phyloP scores from a whole-genome alignment of 495 filamentous ascomycete genomes.

The Aspergillus leporis region DNA sequence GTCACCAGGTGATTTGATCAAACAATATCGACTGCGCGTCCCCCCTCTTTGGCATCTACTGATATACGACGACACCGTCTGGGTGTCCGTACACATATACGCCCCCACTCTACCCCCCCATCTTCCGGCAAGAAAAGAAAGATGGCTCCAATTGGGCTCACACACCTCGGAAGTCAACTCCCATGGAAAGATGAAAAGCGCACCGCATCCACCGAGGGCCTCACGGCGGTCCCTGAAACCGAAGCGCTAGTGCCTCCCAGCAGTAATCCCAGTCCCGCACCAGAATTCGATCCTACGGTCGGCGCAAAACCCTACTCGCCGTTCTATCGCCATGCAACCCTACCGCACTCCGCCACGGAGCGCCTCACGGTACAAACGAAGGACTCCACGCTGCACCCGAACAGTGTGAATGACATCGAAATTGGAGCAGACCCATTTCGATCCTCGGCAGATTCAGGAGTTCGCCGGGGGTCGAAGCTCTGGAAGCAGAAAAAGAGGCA shows the following conservation, averaged over 20 bases:
- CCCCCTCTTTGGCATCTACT: no score
- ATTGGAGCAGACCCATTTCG: constrained; percentile 2
- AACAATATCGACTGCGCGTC: no score
- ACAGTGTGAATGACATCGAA: constrained; percentile 33
- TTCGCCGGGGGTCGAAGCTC: constrained; percentile 38
- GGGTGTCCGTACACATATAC: background rate
- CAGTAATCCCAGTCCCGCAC: background rate
- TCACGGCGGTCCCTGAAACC: background rate
- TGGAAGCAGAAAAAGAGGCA: constrained; percentile 39
- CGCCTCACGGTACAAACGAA: constrained; percentile 41
- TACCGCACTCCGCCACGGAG: constrained; percentile 40
- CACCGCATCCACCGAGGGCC: background rate
- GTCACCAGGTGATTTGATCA: no score
- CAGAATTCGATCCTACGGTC: constrained; percentile 43
- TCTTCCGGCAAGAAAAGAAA: background rate
- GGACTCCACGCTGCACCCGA: constrained; percentile 19
- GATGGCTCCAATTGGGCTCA: background rate
- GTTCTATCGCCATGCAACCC: constrained; percentile 58
- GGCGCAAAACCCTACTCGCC: constrained; percentile 56
- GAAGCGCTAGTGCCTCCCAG: constrained; percentile 1
- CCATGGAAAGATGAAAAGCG: constrained; percentile 3
- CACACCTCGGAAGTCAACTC: background rate
- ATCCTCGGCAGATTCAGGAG: constrained; percentile 7
- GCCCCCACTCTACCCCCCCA: background rate
- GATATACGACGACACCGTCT: no score